Base-by-base conservation (phyloP, 352 stramenopile species). In the Pythium aristosporum region DNA sequence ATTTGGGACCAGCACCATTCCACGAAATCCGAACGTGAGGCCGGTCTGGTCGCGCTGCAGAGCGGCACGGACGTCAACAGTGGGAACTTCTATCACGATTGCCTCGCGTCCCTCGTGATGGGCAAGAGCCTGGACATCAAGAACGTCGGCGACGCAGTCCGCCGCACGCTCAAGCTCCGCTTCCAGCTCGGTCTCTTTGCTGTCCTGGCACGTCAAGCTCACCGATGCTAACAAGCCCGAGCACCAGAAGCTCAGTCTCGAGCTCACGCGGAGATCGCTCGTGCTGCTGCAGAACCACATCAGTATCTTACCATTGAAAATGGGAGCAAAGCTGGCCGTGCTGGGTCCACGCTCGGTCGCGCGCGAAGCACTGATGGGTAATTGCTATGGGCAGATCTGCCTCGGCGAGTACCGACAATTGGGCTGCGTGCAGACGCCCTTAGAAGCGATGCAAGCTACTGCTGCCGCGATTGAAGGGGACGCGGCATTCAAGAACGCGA, bases 391-490 rank as follows among this genome's bases (percentile, higher is more conserved):
- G 21, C 87, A 91, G 67, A 87, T 97, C 52, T 93, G 85, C 41
- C 82, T 91, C 44, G 82, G 82, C 2, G 79, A 88, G 57, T 91
- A 91, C 52, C 43, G 71, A 7, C 78, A 91, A 41, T 65, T 92
- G 3, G 72, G 68, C 10, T 93, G 85, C 43, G 77, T 93, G 10
- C 63, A 87, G 62, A 91, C 79, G 16, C 82, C 90, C 9, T 71
- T 90, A n/a, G 80, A 92, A 52, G 87, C 82, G 13, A 85, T 94
- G 58, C 37, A 53, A 18, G 44, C 50, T 25, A 99, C 97, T 23
- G 90, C 98, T 46, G 89, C 96, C 41, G 98, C 97, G 18, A 98
- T 99, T 73, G 89, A 96, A 48, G 99, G 98, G 98, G 97, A 99
- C 75, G 96, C 70, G 3, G 87, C 88, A 8, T 98, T 98, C 72